Percentiles rank a stretch among this genome's conserved stretches.
These are phyloP conservation scores for Arthroderma sp. DNA, from an alignment of 2,329 filamentous ascomycete genomes.

Conservation along the genomic window DNA sequence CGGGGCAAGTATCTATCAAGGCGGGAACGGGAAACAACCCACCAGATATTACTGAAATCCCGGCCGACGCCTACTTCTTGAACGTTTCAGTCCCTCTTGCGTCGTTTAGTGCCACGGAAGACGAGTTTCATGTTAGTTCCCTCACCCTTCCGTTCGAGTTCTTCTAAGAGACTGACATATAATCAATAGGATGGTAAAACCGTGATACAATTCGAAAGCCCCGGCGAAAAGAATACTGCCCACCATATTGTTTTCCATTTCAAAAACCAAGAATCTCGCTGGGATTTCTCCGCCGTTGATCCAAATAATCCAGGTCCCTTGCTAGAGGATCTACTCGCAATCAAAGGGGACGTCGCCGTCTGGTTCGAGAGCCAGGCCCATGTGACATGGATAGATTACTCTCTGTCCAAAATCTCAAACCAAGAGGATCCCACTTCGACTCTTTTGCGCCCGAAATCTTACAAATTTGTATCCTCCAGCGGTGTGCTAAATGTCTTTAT, in stretches of 20 bases:
- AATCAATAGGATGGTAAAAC: background rate
- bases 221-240: background rate
- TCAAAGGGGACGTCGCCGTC: background rate
- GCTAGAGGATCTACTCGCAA: background rate
- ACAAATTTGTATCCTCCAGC: background rate
- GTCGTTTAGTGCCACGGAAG: background rate
- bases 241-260: background rate
- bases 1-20: background rate
- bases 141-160: background rate
- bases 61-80: background rate
- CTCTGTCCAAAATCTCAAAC: background rate
- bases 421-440: background rate
- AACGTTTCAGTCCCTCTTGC: background rate
- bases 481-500: background rate
- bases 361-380: background rate
- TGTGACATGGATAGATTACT: background rate
- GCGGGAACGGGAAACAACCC: background rate
- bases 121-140: background rate
- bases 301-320: background rate
- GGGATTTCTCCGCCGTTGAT: background rate
- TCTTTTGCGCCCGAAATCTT: background rate
- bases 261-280: background rate
- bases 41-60: background rate
- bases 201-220: background rate
- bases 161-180: background rate